A percentile compares a stretch with the other conserved stretches of the same genome.
Evolutionary conservation across 345 rosid species (phyloP).

Genomic region (Brassica incana): DNA sequence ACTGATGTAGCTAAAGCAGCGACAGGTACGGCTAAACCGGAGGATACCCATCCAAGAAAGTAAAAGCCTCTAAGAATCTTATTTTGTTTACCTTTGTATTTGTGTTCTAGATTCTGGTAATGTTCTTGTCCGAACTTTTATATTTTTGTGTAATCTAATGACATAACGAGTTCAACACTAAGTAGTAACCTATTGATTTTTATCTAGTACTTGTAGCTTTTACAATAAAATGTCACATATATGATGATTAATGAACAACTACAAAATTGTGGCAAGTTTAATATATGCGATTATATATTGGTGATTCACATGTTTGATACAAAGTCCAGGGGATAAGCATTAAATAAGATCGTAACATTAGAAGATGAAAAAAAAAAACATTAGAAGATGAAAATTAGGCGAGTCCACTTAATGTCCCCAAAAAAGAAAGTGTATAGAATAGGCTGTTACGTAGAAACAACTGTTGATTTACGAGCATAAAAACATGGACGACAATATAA

Average conservation of each 20-base stretch:
- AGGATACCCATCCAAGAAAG: constrained; percentile 55
- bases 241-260: not conserved
- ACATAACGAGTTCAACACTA: not conserved
- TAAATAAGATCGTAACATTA: no score
- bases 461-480: no score
- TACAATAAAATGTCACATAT: no score
- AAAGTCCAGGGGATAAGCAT: no score
- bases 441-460: no score
- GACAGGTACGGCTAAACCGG: constrained; percentile 44
- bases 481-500: no score
- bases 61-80: not conserved
- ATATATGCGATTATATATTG: no score
- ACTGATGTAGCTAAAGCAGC: constrained; percentile 54
- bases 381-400: no score
- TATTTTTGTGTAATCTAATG: constrained; percentile 8
- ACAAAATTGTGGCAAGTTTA: not conserved
- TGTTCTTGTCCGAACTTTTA: constrained; percentile 7
- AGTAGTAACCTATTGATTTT: not conserved
- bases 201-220: not conserved
- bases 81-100: not conserved
- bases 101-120: not conserved
- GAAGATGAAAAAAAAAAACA: no score
- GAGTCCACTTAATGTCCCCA: no score
- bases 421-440: no score
- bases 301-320: no score